Base-by-base conservation (phyloP, 805 yeast species). In the Candida orba region DNA sequence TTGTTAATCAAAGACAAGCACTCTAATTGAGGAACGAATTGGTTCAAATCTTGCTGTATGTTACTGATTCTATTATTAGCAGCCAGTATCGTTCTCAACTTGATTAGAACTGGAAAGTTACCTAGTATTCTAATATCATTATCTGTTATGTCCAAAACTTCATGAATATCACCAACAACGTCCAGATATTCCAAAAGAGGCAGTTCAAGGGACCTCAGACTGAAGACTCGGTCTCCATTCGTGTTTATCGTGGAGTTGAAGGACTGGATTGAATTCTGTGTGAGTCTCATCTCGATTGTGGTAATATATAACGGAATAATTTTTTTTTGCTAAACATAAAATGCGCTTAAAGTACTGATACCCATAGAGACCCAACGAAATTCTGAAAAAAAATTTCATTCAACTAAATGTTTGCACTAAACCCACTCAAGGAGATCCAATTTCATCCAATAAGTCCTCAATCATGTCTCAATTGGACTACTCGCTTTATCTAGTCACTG, bases 401-500 rank as follows among this genome's bases (percentile, higher is more conserved):
- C 31, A 13, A n/a, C 14, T 13, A 6, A 31, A 31, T 31, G 20
- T 31, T 31, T n/a, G 33, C 29, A 4, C 8, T 25, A 10, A 6
- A 9, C 8, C 13, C 13, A 6, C 29, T 10, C 29, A 10, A 25
- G 13, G 29, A 20, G 22, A 20, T 20, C 5, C 5, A 20, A 20
- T 4, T 20, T 20, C 5, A 20, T 20, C 22, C 22, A 20, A 20
- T 20, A 13, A 13, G 27, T 12, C n/a, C 12, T 13, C 20, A 84
- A 82, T 53, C 29, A 27, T 27, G 29, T 27, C 29, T 27, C 29
- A 7, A 27, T 4, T 27, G 14, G 9, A 27, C 13, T 80, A 82
- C 49, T 67, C 84, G 0, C 59, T 85, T 4, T 88, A 88, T 53
- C 64, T 88, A 48, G 96, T 88, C 24, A 88, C 96, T 2, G 89